Evolutionary conservation across 179 eudicot genomes (phyloP), one percentile per base, ranked within the genome.

Genomic region (Pouteria campechiana): DNA sequence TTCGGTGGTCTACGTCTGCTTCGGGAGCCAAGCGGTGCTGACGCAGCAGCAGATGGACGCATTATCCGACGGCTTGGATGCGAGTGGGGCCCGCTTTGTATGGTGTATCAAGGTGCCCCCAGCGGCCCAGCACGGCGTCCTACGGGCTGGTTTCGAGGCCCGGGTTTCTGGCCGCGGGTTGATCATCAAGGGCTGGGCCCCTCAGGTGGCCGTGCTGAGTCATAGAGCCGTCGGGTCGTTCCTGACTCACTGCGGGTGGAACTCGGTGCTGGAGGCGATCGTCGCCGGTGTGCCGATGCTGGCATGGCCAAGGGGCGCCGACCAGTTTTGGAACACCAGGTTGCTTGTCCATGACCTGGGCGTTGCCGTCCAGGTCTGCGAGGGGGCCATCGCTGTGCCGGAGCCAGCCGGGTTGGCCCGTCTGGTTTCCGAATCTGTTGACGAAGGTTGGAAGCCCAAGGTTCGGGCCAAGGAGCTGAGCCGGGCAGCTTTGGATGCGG

Each of bases 231-330:
- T 74, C 4, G 82, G 75, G 0, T 46, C 73, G 0, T 75, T 75
- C 17, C 37, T 81, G 58, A 69, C 83, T 22, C 93, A 81, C 18
- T 81, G 83, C 21, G 78, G 93, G 2, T 78, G 86, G 83, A 81
- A 78, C 55, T 75, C 83, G 41, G 50, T 54, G 0, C 47, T 72
- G 1, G 93, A 81, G 17, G 79, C 63, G 4, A 7, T 81, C 0
- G 50, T 50, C 16, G 69, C 69, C 0, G 69, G 80, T 8, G 74
- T 75, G 18, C 52, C 55, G n/a, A 46, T 82, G 54, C 38, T 82
- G 27, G 68, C 80, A 0, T 81, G 93, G 86, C 86, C 93, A 1
- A 62, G 74, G 64, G 75, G 69, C 1, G 86, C 75, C 0, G 93
- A 82, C 27, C 93, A 81, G 10, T 74, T 58, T 35, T 21, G 59